Conservation (phyloP, 2,329 filamentous ascomycete genomes). For the Fusarium bulbicola region DNA sequence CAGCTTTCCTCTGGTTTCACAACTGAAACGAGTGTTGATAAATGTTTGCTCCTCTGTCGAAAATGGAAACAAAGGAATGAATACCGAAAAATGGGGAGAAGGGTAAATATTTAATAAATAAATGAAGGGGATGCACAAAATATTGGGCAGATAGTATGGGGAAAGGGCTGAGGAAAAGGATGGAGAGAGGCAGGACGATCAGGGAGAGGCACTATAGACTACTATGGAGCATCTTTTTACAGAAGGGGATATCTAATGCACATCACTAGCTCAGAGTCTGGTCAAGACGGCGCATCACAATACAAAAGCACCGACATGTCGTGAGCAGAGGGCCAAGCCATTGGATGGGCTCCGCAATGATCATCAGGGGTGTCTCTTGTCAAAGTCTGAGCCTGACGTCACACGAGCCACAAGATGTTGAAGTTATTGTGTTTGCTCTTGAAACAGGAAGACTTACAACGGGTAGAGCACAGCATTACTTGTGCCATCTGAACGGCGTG, state of each 20-base stretch:
- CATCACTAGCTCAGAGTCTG: constrained; percentile 28
- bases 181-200: constrained; percentile 12
- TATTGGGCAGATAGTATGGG: constrained; percentile 15
- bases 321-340: constrained; percentile 13
- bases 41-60: constrained; percentile 26
- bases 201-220: constrained; percentile 12
- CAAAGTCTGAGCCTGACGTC: constrained; percentile 26
- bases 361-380: constrained; percentile 28
- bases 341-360: constrained; percentile 25
- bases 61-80: background rate
- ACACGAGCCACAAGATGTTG: constrained; percentile 12
- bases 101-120: background rate
- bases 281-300: constrained; percentile 31
- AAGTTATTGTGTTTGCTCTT: constrained; percentile 26
- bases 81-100: background rate
- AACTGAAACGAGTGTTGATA: constrained; percentile 34
- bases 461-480: background rate
- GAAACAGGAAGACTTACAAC: constrained; percentile 17
- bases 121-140: constrained; percentile 30
- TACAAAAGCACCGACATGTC: constrained; percentile 16
- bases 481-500: background rate
- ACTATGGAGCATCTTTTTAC: constrained; percentile 11
- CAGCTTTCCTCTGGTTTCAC: constrained; percentile 40
- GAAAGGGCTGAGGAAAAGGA: constrained; percentile 9
- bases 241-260: constrained; percentile 32